Percentiles rank a stretch among this genome's conserved stretches.
Evolutionary conservation across 2,329 filamentous ascomycete species (phyloP).

Genomic region (Venturia aucupariae): DNA sequence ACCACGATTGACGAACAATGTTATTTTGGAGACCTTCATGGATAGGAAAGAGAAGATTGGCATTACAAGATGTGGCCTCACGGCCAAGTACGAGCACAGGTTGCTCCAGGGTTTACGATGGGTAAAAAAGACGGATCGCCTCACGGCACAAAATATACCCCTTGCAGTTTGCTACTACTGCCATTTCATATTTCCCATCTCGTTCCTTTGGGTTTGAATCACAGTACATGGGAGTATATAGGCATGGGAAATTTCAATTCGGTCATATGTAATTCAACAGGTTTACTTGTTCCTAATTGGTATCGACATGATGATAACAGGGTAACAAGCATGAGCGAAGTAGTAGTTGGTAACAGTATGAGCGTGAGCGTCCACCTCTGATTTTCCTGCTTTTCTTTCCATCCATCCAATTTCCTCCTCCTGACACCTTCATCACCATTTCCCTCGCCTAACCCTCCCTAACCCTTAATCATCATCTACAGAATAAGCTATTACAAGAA

Average conservation of each 20-base stretch:
- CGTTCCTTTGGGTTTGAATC: background rate
- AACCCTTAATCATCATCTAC: background rate
- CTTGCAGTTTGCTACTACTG: background rate
- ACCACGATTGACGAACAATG: background rate
- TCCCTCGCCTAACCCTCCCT: background rate
- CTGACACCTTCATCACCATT: background rate
- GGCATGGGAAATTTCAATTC: background rate
- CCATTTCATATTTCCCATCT: background rate
- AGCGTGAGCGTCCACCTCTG: background rate
- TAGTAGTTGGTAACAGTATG: background rate
- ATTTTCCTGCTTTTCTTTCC: background rate
- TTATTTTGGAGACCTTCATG: background rate
- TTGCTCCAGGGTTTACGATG: background rate
- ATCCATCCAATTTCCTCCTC: background rate
- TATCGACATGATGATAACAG: background rate
- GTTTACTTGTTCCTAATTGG: background rate
- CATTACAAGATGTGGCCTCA: constrained; percentile 3
- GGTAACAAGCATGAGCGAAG: background rate
- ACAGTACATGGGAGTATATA: background rate
- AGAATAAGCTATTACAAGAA: constrained; percentile 1
- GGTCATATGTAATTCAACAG: background rate
- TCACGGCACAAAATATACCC: constrained; percentile 5
- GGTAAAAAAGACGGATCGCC: constrained; percentile 5
- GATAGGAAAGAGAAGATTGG: background rate
- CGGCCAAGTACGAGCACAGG: background rate